Evolutionary conservation across 2,329 filamentous ascomycete genomes (phyloP).

Genomic region (Curvularia eragrostidis): DNA sequence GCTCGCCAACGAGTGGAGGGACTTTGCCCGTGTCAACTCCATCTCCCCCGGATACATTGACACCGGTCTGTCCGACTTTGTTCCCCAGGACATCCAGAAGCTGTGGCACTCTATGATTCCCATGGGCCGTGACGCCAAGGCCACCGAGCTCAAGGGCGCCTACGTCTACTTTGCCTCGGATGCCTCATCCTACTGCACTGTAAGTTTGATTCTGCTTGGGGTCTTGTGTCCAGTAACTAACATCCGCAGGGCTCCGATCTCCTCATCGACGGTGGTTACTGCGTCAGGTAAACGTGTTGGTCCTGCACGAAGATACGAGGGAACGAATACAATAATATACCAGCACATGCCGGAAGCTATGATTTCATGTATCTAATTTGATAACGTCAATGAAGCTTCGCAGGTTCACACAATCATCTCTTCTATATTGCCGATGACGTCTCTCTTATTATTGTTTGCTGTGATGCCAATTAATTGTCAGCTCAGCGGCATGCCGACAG

Average conservation of each 20-base stretch:
- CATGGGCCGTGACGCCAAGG: constrained; percentile 77
- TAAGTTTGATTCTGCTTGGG: constrained; percentile 23
- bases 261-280: constrained; percentile 78
- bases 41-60: constrained; percentile 74
- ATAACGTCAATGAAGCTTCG: constrained; percentile 27
- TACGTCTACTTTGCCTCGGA: constrained; percentile 84
- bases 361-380: constrained; percentile 20
- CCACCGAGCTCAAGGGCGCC: constrained; percentile 79
- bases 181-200: constrained; percentile 83
- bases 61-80: constrained; percentile 71
- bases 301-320: constrained; percentile 16
- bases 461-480: too few species aligned
- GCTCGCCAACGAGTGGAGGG: constrained; percentile 72
- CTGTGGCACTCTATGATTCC: constrained; percentile 81
- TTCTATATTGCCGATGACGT: not conserved
- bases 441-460: not conserved
- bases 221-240: constrained; percentile 22
- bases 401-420: constrained; percentile 10
- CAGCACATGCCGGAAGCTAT: constrained; percentile 24
- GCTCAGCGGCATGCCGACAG: too few species aligned
- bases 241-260: constrained; percentile 64
- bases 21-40: constrained; percentile 72
- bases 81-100: constrained; percentile 70
- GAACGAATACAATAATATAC: constrained; percentile 20
- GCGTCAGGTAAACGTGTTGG: constrained; percentile 46